Base-by-base conservation (phyloP, 257 asterid genomes). In the Anisodus tanguticus region DNA sequence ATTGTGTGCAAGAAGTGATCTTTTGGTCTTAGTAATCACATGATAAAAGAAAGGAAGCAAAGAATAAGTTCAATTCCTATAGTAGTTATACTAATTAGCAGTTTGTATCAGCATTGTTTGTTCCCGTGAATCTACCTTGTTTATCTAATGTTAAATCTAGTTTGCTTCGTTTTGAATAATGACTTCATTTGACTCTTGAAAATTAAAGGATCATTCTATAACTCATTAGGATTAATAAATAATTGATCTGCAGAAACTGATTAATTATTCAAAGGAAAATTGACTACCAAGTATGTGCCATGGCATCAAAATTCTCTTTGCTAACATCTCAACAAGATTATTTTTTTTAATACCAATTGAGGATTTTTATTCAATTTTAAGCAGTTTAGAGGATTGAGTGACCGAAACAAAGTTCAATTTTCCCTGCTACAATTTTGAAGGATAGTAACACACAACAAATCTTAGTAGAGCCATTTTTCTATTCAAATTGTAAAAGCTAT, bases 1-100 rank as follows among this genome's bases (percentile, higher is more conserved):
- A 43, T 83, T 3, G 81, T 72, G 47, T 83, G 86, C 72, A 83
- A 83, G 76, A 83, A 83, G 6, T 83, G 82, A 72, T 13, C 7
- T 6, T 54, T 58, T 2, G 7, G 6, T 78, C 9, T 31, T 77
- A 51, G 1, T 66, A 66, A 35, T 12, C 9, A 72, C 41, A 63
- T 63, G 3, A 11, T 66, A 31, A 31, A 66, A 31, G 47, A 66
- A 66, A 31, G 72, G 47, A 66, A 11, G 47, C 72, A 37, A 66
- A 47, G 9, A 47, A 74, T 51, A 74, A 74, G 60, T 12, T 19
- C 19, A 74, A 11, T 22, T 49, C 60, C 59, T 49, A 49, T 74
- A 13, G 31, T 15, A 41, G 45, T 55, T 55, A 55, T 55, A 17
- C 62, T 4, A 15, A 2, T 6, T 22, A 11, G 41, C 60, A 49